Conservation (phyloP, 2,329 filamentous ascomycete genomes). For the Colletotrichum tamarilloi region DNA sequence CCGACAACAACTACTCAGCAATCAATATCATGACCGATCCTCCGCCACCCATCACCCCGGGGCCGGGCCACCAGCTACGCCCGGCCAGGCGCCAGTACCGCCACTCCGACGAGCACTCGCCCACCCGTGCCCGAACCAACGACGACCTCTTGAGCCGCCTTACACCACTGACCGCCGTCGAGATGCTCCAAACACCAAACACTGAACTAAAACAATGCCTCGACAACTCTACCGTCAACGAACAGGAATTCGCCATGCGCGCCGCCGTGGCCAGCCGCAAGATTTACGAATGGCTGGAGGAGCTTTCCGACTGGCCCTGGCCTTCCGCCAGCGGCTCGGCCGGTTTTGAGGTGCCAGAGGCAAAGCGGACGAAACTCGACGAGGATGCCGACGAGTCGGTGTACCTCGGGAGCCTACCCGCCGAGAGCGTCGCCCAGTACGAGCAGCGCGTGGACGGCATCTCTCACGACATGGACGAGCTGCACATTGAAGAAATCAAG, state of each 20-base stretch:
- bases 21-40: slow-evolving; percentile 48
- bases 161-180: slow-evolving; percentile 69
- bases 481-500: slow-evolving; percentile 90
- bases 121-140: slow-evolving; percentile 56
- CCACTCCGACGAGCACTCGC: slow-evolving; percentile 53
- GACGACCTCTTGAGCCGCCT: slow-evolving; percentile 73
- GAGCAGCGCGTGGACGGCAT: slow-evolving; percentile 82
- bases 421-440: slow-evolving; percentile 72
- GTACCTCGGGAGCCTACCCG: slow-evolving; percentile 79
- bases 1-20: slow-evolving; percentile 32
- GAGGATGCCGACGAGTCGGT: slow-evolving; percentile 42
- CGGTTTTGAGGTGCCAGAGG: slow-evolving; percentile 64
- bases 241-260: slow-evolving; percentile 77
- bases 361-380: slow-evolving; percentile 52
- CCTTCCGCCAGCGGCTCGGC: slow-evolving; percentile 58
- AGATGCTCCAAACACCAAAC: slow-evolving; percentile 66
- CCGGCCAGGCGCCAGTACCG: slow-evolving; percentile 52
- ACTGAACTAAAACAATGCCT: slow-evolving; percentile 69
- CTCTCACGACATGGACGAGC: slow-evolving; percentile 71
- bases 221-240: slow-evolving; percentile 69
- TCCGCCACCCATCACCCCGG: slow-evolving; percentile 45
- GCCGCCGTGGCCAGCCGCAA: slow-evolving; percentile 77
- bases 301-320: slow-evolving; percentile 73
- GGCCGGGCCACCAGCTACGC: slow-evolving; percentile 46
- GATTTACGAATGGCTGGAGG: slow-evolving; percentile 78